Base-by-base conservation (phyloP, 352 stramenopile species). In the Phytophthora palmivora region DNA sequence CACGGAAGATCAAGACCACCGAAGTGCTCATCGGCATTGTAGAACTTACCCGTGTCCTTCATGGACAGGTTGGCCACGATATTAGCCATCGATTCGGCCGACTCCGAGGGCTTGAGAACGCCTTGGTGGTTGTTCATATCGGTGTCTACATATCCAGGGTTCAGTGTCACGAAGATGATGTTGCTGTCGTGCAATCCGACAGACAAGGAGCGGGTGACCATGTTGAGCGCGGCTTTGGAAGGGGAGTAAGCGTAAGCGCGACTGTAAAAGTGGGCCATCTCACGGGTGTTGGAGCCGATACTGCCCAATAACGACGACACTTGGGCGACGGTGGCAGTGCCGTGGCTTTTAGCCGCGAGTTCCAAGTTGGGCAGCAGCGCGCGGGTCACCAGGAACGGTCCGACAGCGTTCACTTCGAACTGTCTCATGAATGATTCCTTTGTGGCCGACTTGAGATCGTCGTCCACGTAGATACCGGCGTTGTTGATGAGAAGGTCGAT, bases 401-500 rank as follows among this genome's bases (percentile, higher is more conserved):
- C 83, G 5, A 89, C 64, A 0, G 65, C 43, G 52, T 90, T 90
- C 48, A 87, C 69, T 41, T 88, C 74, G 45, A 88, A 84, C 55
- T 86, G 70, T 10, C 58, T 44, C 66, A 87, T 67, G 18, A 87
- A 32, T 5, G 71, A 50, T n/a, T 77, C 62, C 58, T 82, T 83
- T 15, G 72, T 74, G 8, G 57, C 56, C 7, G 59, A 66, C 36
- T 58, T 54, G 6, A 87, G 41, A 6, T 50, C 63, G 43, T 62
- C 53, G 12, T 18, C 32, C 9, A 64, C 39, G 39, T 74, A 57
- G 3, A 82, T 75, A 19, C 75, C 76, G 14, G 78, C 81, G 38
- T 88, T 89, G 63, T 91, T 86, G 52, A 88, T 67, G 11, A 89
- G 65, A 36, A 88, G 37, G 24, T 89, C 77, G 63, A 89, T 74